Base-by-base conservation (phyloP, 805 yeast genomes). In the Barnettozyma salicaria region DNA sequence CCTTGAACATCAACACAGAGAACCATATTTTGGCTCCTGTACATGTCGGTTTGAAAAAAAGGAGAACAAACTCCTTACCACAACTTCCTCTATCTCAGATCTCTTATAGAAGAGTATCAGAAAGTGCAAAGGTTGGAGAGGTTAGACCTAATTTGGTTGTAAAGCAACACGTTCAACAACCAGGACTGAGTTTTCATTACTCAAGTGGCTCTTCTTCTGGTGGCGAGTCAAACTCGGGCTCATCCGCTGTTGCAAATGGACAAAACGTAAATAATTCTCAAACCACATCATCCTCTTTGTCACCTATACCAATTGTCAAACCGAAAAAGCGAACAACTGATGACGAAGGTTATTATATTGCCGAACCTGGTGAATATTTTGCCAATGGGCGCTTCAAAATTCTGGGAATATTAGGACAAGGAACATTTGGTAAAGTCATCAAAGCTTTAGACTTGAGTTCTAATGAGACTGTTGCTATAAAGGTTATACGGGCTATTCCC, bases 351-450 rank as follows among this genome's bases (percentile, higher is more conserved):
- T 88, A 84, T 55, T 82, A 79, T 52, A 72, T 79, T 33, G 76
- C 79, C 11, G 70, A 68, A 33, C 59, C 68, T 8, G 76, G 78
- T 41, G 77, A 78, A 21, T 50, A 58, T 3, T 80, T 83, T 57
- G 86, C 95, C n/a, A 78, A 82, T 52, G 67, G 64, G 35, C 61
- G 95, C 31, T 89, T 82, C 58, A 62, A 70, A 14, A 80, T 89
- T 10, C 60, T 73, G 23, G 70, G 76, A 40, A 63, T 87, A 23
- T 64, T 92, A 39, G 96, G 96, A 25, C 95, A 87, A 52, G 96
- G 96, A 11, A 87, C 96, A 1, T 87, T 86, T 64, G 96, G 96
- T 11, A 87, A 84, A 53, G 96, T 88, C 6, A 80, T 83, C 27
- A 78, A 80, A 40, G 92, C 94, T n/a, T 70, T 69, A 47, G 97